phyloP scores from a whole-genome alignment of 352 stramenopile genomes.

The Globisporangium carolinianum region DNA sequence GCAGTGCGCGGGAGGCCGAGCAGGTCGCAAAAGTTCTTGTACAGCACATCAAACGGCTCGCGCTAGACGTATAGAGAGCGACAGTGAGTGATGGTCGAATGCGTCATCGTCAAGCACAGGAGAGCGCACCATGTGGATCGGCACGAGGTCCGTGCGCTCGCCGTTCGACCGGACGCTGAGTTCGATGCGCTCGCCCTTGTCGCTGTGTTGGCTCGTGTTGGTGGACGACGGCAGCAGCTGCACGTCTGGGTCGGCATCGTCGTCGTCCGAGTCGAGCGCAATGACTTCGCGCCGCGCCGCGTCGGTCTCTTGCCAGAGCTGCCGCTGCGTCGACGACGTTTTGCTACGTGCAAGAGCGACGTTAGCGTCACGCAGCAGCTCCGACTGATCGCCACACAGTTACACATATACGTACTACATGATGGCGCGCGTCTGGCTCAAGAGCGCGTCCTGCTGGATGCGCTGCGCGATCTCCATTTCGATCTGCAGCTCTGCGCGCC shows the following conservation, averaged over 20 bases:
- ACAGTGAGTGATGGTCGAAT: background rate
- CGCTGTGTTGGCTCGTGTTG: background rate
- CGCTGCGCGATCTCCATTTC: conserved; percentile 47
- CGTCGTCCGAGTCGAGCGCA: conserved; percentile 47
- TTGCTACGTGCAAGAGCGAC: conserved; percentile 12
- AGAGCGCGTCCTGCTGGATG: conserved; percentile 43
- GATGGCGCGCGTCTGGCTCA: conserved; percentile 55
- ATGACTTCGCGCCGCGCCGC: conserved; percentile 25
- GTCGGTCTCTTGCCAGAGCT: conserved; percentile 12
- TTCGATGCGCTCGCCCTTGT: conserved; percentile 48
- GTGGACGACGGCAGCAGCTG: background rate
- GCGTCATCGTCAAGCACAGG: background rate
- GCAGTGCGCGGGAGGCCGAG: conserved; percentile 50
- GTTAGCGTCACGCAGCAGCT: too few species aligned
- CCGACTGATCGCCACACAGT: too few species aligned
- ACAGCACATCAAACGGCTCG: conserved; percentile 55
- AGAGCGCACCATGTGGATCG: conserved; percentile 40
- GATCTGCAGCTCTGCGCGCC: conserved; percentile 26
- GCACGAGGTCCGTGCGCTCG: conserved; percentile 37
- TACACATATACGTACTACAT: conserved; percentile 36
- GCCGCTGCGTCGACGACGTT: conserved; percentile 19
- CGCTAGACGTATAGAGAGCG: conserved; percentile 25
- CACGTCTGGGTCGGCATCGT: conserved; percentile 18
- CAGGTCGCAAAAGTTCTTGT: conserved; percentile 54
- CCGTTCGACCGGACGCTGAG: conserved; percentile 62